A percentile compares a stretch with the other conserved stretches of the same genome.
phyloP scores from a whole-genome alignment of 2,329 filamentous ascomycete species.

The Trichophyton mentagrophytes region DNA sequence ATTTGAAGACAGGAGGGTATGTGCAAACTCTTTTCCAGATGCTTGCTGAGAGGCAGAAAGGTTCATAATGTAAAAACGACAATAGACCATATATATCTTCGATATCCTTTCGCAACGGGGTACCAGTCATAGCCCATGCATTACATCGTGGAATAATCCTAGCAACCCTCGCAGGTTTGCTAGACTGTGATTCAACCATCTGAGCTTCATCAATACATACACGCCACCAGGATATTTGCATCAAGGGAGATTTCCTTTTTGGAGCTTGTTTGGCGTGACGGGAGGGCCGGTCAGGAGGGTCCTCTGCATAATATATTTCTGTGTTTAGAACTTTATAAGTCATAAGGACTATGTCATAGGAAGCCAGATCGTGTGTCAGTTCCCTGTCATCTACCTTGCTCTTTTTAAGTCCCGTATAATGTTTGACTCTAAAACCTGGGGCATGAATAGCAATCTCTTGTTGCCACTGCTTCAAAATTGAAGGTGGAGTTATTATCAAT shows the following conservation, averaged over 20 bases:
- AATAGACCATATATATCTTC: constrained; percentile 69
- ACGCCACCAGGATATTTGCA: constrained; percentile 78
- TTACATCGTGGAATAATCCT: constrained; percentile 69
- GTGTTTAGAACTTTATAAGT: constrained; percentile 58
- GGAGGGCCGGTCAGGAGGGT: constrained; percentile 58
- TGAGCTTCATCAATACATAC: constrained; percentile 60
- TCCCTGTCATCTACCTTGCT: constrained; percentile 26
- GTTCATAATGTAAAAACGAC: constrained; percentile 65
- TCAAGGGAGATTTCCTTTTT: constrained; percentile 56
- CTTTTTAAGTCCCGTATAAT: constrained; percentile 44
- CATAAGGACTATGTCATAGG: constrained; percentile 46
- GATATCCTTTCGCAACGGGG: constrained; percentile 69
- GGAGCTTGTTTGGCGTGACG: constrained; percentile 52
- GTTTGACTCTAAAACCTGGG: constrained; percentile 42
- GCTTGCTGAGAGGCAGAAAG: constrained; percentile 52
- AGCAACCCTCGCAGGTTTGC: constrained; percentile 68
- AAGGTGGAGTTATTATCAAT: constrained; percentile 49
- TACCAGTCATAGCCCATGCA: constrained; percentile 86
- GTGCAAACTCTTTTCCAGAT: constrained; percentile 57
- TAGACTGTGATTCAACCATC: constrained; percentile 84
- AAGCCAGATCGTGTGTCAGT: constrained; percentile 35
- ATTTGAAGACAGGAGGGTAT: constrained; percentile 52
- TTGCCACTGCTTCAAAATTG: constrained; percentile 52
- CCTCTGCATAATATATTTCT: constrained; percentile 65
- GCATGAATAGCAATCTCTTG: constrained; percentile 47